phyloP scores from a whole-genome alignment of 768 basidiomycete species.

The Russula vinacea region DNA sequence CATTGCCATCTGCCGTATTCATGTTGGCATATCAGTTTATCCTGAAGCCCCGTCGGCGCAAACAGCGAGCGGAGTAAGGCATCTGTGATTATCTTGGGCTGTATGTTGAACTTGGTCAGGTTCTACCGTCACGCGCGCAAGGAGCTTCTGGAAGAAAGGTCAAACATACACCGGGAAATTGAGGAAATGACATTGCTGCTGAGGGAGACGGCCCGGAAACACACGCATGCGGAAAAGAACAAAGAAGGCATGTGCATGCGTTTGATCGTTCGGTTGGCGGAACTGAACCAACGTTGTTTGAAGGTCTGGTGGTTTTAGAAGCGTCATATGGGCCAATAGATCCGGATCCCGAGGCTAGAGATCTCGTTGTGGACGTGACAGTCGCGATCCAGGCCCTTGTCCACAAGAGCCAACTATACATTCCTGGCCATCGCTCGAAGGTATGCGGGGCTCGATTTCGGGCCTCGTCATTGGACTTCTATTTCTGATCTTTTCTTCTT shows the following conservation, averaged over 20 bases:
- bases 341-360: constrained; percentile 34
- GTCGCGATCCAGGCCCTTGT: constrained; percentile 80
- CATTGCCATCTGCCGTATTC: constrained; percentile 55
- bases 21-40: constrained; percentile 55
- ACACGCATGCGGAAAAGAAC: constrained; percentile 58
- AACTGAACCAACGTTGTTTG: constrained; percentile 14
- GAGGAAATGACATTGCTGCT: constrained; percentile 61
- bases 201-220: constrained; percentile 62
- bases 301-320: constrained; percentile 74
- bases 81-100: constrained; percentile 18
- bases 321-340: constrained; percentile 67
- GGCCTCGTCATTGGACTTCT: background rate
- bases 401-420: constrained; percentile 69
- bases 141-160: constrained; percentile 60
- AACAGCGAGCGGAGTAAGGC: constrained; percentile 52
- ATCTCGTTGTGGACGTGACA: constrained; percentile 71
- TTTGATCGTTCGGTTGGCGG: constrained; percentile 14
- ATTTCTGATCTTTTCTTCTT: constrained; percentile 10
- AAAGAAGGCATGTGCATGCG: constrained; percentile 54
- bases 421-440: constrained; percentile 74
- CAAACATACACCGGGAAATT: constrained; percentile 58
- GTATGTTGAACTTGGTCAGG: constrained; percentile 40
- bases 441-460: constrained; percentile 40
- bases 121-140: constrained; percentile 64
- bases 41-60: constrained; percentile 53